phyloP scores from a whole-genome alignment of 176 grass and related monocot genomes.

The Pontederia crassipes region DNA sequence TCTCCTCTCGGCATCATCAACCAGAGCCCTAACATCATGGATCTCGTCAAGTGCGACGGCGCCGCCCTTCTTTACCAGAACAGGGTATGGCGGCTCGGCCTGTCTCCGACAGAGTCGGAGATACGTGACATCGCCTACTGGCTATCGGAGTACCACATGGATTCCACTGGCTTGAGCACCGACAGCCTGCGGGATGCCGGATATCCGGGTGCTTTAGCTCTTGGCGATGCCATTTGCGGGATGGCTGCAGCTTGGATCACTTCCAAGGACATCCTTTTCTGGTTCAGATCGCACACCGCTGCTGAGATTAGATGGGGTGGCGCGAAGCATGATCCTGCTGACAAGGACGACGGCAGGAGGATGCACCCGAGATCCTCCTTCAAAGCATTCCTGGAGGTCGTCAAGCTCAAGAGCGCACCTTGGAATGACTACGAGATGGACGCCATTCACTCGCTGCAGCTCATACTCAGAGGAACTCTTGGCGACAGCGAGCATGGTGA shows the following conservation, averaged over 20 bases:
- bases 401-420: constrained; percentile 74
- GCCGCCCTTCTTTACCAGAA: constrained; percentile 68
- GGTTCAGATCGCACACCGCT: constrained; percentile 84
- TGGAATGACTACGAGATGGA: constrained; percentile 95
- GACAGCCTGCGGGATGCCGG: constrained; percentile 88
- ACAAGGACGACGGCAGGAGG: constrained; percentile 62
- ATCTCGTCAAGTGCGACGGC: constrained; percentile 69
- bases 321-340: constrained; percentile 67
- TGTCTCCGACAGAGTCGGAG: constrained; percentile 58
- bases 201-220: constrained; percentile 56
- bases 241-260: constrained; percentile 87
- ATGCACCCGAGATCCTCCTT: constrained; percentile 95
- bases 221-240: constrained; percentile 72
- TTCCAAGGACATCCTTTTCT: constrained; percentile 77
- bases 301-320: constrained; percentile 85
- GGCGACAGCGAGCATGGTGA: constrained; percentile 19
- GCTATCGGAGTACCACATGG: constrained; percentile 67
- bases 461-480: constrained; percentile 69
- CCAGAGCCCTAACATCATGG: constrained; percentile 83
- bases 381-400: constrained; percentile 85
- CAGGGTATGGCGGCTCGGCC: constrained; percentile 53
- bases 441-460: constrained; percentile 91
- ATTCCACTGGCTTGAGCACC: constrained; percentile 92
- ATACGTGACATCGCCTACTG: constrained; percentile 67
- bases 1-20: constrained; percentile 65